Base-by-base conservation (phyloP, 306 rosid genomes). In the Cicer pinnatifidum region DNA sequence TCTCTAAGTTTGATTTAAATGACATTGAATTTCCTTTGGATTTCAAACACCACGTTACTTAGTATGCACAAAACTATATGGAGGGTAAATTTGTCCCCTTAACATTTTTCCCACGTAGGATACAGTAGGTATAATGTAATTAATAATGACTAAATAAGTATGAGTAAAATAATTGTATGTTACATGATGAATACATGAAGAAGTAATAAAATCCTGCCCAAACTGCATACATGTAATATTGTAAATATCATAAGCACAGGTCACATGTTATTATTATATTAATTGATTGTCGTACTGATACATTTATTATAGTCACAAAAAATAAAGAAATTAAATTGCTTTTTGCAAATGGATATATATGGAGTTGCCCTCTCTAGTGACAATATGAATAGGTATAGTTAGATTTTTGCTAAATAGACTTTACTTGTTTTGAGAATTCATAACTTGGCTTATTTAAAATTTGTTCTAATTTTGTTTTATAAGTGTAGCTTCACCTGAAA, bases 211-310 rank as follows among this genome's bases (percentile, higher is more conserved):
- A 59, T 28, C 19, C 66, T 59, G 35, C 66, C 66, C 10, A 33
- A 59, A 59, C 5, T 59, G 65, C 28, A 3, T 28, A 33, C 9
- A 59, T 59, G 44, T 59, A 28, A 28, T 28, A 28, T 28, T 28
- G 0, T 28, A 35, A 59, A 35, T 33, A 3, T 17, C 66, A 59
- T 59, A 35, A 59, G 19, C 35, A 59, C 66, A 3, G 0, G 11
- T 59, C 66, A 59, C 66, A 59, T 59, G 66, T 11, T 35, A 33
- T 17, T 11, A n/a, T 12, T 12, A 57, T 11, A 57, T 23, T 56
- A 56, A 56, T 57, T 57, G 40, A 6, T 57, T 57, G 40, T 9
- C 9, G 40, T 57, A 23, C 40, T 23, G 0, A 11, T 23, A 57
- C 63, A 57, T 6, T 28, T 28, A 28, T 28, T 57, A 11, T 23